Evolutionary conservation across 2,329 filamentous ascomycete species (phyloP).

Genomic region (Metarhizium anisopliae): DNA sequence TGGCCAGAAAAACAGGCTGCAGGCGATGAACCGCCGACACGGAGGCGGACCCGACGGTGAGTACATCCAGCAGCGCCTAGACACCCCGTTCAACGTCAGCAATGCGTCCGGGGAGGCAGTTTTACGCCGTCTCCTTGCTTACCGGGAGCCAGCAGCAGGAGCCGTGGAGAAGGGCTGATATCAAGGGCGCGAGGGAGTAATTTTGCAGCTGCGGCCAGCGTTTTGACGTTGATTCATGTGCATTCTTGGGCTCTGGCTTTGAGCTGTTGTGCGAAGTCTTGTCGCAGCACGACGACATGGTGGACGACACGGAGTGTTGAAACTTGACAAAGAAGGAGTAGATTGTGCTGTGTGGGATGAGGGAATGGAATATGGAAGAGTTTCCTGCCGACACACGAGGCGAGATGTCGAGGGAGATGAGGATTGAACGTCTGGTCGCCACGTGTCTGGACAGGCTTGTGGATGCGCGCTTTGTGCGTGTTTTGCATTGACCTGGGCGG

Average conservation of each 20-base stretch:
- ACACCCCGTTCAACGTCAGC: neutral
- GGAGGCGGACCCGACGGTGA: neutral
- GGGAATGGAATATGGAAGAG: neutral
- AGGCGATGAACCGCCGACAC: neutral
- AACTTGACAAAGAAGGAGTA: neutral
- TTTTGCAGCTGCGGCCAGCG: neutral
- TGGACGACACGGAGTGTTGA: neutral
- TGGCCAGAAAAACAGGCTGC: neutral
- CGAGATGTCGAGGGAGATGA: neutral
- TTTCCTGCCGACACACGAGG: neutral
- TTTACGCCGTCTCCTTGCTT: neutral
- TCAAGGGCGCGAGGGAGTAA: neutral
- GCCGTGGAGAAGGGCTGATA: neutral
- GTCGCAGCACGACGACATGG: neutral
- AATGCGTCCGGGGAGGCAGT: neutral
- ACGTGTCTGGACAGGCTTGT: neutral
- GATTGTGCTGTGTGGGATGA: neutral
- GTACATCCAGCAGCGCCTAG: neutral
- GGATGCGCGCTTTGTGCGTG: neutral
- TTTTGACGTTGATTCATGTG: neutral
- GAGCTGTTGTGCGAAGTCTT: neutral
- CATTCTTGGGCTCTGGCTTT: neutral
- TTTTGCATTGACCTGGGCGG: neutral
- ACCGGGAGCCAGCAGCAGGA: neutral
- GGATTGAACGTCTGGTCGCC: neutral